Evolutionary conservation across 208 protist species (phyloP), one percentile per base, ranked within the genome.

Genomic region (Trypanosoma caninum): DNA sequence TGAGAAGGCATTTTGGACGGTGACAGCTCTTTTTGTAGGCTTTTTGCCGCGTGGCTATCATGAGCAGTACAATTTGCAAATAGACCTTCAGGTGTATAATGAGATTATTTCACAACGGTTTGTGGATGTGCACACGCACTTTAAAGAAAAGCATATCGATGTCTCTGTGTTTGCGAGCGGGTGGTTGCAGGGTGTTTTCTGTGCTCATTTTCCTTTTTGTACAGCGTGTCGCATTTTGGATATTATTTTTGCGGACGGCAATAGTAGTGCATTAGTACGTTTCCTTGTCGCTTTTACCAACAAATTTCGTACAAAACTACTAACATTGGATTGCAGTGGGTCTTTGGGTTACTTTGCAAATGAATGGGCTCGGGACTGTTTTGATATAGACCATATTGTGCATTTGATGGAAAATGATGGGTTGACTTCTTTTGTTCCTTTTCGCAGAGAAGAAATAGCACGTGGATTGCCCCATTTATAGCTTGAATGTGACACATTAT

Each of bases 191-290:
- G 66, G 33, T 18, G 8, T 56, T 9, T 66, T 73, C 42, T 65
- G 57, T 27, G 59, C 66, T 23, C 66, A 73, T 46, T 73, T 73
- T 52, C 59, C 59, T 5, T 57, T 73, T 37, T 46, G 47, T 22
- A 67, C 59, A 2, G 66, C 66, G 6, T 44, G 33, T 30, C 47
- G 59, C 4, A 30, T 67, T 50, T 28, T 73, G 4, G 66, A 73
- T 52, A 25, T 73, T 28, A 2, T 67, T 3, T 56, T 73, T 56
- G 59, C 47, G 9, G 66, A 73, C n/a, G 66, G 66, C 14, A 28
- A 57, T 30, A 67, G 57, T 47, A 65, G 44, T 27, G 23, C 55
- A 20, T 27, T 73, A 27, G 57, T 59, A 14, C 57, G 66, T 3
- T 59, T 73, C 35, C 44, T 66, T 28, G 30, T 65, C 28, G 66